Evolutionary conservation across 345 rosid species (phyloP).

Genomic region (Eucalyptus erythrocorys): DNA sequence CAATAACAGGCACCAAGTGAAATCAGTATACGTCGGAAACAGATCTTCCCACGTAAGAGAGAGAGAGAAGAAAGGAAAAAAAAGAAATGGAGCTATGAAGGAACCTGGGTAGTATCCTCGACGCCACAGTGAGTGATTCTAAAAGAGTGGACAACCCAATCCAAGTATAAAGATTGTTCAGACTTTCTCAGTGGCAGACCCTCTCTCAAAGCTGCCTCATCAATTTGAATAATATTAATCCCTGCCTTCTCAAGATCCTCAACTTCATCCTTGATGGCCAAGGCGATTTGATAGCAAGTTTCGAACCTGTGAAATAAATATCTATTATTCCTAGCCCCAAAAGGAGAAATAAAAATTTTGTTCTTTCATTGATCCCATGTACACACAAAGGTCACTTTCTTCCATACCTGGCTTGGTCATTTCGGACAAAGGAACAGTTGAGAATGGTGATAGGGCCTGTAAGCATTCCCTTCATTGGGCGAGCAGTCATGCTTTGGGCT

Average conservation of each 20-base stretch:
- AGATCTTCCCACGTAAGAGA: too few relatives aligned
- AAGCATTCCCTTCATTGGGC: conserved; percentile 99
- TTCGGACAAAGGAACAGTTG: conserved; percentile 93
- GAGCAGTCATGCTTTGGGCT: conserved; percentile 88
- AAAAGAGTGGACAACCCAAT: conserved; percentile 99
- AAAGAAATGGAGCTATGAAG: too few relatives aligned
- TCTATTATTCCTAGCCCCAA: not conserved
- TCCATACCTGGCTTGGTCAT: conserved; percentile 87
- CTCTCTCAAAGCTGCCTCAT: conserved; percentile 95
- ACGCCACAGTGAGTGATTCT: conserved; percentile 88
- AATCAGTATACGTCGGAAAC: too few relatives aligned
- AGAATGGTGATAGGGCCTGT: conserved; percentile 97
- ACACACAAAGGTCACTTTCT: not conserved
- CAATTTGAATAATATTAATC: conserved; percentile 85
- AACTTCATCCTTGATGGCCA: conserved; percentile 95
- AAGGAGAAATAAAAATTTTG: not conserved
- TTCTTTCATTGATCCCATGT: not conserved
- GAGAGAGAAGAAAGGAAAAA: accelerated
- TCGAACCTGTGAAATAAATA: conserved; percentile 36
- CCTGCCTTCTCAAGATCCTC: conserved; percentile 93
- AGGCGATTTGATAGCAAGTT: conserved; percentile 93
- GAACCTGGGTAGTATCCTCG: conserved; percentile 82
- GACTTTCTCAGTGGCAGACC: conserved; percentile 95
- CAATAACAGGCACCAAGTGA: too few relatives aligned
- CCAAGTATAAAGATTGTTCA: conserved; percentile 89